phyloP scores from a whole-genome alignment of 2,329 filamentous ascomycete species.

The Fusarium duplospermum region DNA sequence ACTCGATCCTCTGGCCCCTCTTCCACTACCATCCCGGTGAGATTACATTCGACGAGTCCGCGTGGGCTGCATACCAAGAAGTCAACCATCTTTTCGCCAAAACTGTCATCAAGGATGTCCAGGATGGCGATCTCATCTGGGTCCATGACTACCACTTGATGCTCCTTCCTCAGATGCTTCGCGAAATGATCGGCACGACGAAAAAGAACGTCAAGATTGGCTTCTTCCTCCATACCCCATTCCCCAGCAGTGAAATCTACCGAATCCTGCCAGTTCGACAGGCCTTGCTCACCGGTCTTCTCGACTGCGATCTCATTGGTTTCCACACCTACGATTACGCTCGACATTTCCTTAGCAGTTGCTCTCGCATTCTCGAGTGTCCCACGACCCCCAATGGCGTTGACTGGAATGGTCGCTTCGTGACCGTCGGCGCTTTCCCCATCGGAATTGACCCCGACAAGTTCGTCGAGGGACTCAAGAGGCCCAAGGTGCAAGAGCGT shows the following conservation, averaged over 20 bases:
- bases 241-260: constrained; percentile 97
- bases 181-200: constrained; percentile 82
- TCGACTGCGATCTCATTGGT: constrained; percentile 94
- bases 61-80: constrained; percentile 92
- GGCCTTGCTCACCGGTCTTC: constrained; percentile 84
- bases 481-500: constrained; percentile 86
- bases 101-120: constrained; percentile 85
- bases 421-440: constrained; percentile 94
- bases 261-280: constrained; percentile 93
- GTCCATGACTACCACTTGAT: constrained; percentile 99
- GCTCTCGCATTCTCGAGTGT: constrained; percentile 87
- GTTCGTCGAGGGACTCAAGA: constrained; percentile 88
- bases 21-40: constrained; percentile 99
- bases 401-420: constrained; percentile 87
- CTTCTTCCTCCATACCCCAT: constrained; percentile 97
- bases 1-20: constrained; percentile 97
- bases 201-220: constrained; percentile 97
- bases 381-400: constrained; percentile 92
- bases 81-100: constrained; percentile 94
- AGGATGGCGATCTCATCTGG: constrained; percentile 96
- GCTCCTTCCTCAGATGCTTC: constrained; percentile 94
- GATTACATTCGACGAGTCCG: constrained; percentile 96
- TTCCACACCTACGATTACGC: constrained; percentile 99
- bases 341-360: constrained; percentile 96
- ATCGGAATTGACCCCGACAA: constrained; percentile 99